Percentiles rank a stretch among this genome's conserved stretches.
phyloP scores from a whole-genome alignment of 2,329 filamentous ascomycete genomes.

The Aspergillus flavus region DNA sequence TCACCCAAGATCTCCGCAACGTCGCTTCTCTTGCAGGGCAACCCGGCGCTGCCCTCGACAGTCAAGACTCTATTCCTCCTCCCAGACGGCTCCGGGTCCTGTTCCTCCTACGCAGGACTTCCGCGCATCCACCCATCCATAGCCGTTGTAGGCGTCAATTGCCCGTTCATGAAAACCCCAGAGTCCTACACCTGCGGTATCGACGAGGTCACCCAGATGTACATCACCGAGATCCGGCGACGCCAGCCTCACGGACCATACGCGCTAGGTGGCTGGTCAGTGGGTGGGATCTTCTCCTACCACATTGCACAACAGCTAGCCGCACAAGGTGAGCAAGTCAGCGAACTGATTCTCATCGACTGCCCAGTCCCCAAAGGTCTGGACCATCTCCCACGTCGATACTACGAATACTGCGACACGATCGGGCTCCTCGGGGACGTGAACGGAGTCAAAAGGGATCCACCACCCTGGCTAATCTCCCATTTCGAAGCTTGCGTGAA shows the following conservation, averaged over 20 bases:
- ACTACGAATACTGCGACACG: not conserved
- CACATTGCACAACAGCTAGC: constrained; percentile 63
- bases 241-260: constrained; percentile 55
- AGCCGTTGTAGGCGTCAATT: constrained; percentile 5
- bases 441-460: not conserved
- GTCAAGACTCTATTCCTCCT: constrained; percentile 38
- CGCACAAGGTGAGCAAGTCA: constrained; percentile 51
- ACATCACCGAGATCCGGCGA: constrained; percentile 36
- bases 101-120: constrained; percentile 46
- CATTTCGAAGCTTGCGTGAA: not conserved
- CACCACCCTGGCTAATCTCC: not conserved
- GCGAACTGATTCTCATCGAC: constrained; percentile 55
- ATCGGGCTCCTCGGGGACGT: not conserved
- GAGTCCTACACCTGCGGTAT: constrained; percentile 25
- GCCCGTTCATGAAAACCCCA: constrained; percentile 25
- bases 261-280: constrained; percentile 67
- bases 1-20: not conserved
- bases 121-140: constrained; percentile 20
- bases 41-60: not conserved
- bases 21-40: not conserved
- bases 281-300: constrained; percentile 68
- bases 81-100: constrained; percentile 48
- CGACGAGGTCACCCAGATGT: constrained; percentile 25
- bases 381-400: not conserved
- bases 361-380: not conserved